Conservation (phyloP, 768 basidiomycete species). For the Omphalotus guepiniiformis region DNA sequence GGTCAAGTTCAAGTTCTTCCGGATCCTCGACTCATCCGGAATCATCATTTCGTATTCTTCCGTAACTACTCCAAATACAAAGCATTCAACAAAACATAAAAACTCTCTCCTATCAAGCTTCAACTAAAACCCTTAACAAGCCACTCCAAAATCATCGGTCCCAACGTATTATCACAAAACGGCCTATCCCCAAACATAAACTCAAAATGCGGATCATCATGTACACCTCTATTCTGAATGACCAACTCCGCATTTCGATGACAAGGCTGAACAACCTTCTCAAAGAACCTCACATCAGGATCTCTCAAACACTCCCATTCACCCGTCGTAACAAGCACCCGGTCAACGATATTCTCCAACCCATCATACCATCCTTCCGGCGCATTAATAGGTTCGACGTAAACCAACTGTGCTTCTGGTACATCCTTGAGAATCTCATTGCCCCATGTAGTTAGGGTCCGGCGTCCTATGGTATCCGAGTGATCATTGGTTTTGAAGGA, state of each 20-base stretch:
- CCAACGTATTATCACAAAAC: not conserved
- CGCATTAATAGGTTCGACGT: constrained; percentile 27
- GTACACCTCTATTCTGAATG: constrained; percentile 30
- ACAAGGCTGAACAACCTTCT: constrained; percentile 18
- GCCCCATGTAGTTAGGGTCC: constrained; percentile 14
- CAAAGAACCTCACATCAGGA: constrained; percentile 22
- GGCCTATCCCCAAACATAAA: not conserved
- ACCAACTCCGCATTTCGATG: constrained; percentile 18
- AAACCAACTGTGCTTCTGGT: constrained; percentile 20
- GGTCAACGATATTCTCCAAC: constrained; percentile 24
- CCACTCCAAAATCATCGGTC: constrained; percentile 2
- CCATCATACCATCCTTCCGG: constrained; percentile 32
- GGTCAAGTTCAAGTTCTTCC: too few relatives aligned
- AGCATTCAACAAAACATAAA: too few relatives aligned
- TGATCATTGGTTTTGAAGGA: constrained; percentile 22
- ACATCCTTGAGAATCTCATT: constrained; percentile 21
- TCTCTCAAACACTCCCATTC: constrained; percentile 31
- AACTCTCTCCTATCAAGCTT: too few relatives aligned
- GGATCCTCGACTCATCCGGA: too few relatives aligned
- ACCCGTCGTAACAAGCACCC: constrained; percentile 33
- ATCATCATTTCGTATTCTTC: too few relatives aligned
- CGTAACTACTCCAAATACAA: too few relatives aligned
- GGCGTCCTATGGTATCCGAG: constrained; percentile 20
- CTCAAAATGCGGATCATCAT: constrained; percentile 33
- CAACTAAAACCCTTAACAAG: not conserved